Evolutionary conservation across 1,139 yeast genomes (phyloP).

Genomic region (Pichia sp.): DNA sequence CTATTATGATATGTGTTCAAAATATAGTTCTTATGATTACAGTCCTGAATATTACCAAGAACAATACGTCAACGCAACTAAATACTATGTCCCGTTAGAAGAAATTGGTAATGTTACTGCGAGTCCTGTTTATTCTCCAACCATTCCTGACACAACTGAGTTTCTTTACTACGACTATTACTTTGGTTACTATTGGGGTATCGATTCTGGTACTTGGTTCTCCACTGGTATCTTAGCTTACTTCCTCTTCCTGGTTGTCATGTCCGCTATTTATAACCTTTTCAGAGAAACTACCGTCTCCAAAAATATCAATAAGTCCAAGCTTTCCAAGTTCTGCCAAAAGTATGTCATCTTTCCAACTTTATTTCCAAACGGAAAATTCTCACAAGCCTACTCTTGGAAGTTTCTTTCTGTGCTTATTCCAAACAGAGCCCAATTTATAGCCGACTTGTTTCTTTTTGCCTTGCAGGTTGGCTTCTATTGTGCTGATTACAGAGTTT

Average conservation of each 20-base stretch:
- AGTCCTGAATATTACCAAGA: not conserved
- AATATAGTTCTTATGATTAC: constrained; percentile 2
- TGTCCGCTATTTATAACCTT: constrained; percentile 12
- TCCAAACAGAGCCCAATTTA: constrained; percentile 17
- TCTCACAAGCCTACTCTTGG: constrained; percentile 6
- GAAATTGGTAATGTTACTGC: constrained; percentile 5
- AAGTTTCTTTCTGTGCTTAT: constrained; percentile 8
- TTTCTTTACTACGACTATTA: not conserved
- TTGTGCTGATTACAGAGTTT: constrained; percentile 6
- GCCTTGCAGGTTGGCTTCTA: constrained; percentile 15
- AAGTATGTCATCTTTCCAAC: constrained; percentile 13
- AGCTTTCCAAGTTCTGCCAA: constrained; percentile 7
- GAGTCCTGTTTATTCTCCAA: constrained; percentile 12
- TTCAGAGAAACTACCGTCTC: constrained; percentile 4
- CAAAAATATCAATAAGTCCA: constrained; percentile 3
- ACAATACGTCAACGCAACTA: constrained; percentile 12
- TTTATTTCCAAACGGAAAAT: constrained; percentile 14
- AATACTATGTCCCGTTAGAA: constrained; percentile 3
- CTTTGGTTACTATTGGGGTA: constrained; percentile 3
- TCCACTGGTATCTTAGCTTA: constrained; percentile 11
- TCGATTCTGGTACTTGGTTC: constrained; percentile 16
- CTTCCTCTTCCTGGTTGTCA: constrained; percentile 9
- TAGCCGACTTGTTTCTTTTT: constrained; percentile 11
- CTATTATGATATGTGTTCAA: constrained; percentile 7
- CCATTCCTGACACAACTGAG: constrained; percentile 7